A percentile compares a stretch with the other conserved stretches of the same genome.
Evolutionary conservation across 257 asterid genomes (phyloP).

Genomic region (Petrea volubilis): DNA sequence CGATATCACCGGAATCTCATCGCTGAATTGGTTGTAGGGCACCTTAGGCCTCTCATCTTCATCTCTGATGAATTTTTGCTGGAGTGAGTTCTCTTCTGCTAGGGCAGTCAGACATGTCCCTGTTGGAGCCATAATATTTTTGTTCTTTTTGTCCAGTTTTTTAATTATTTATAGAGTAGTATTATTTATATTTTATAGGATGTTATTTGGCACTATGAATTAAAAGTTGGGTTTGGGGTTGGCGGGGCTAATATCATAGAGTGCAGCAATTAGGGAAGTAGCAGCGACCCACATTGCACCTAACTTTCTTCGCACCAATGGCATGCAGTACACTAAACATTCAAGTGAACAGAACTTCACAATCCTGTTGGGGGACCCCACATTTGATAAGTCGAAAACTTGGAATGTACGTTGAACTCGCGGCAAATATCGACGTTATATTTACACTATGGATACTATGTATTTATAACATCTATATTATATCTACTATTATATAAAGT

Average conservation of each 20-base stretch:
- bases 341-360: too few relatives aligned
- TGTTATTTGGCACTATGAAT: too few relatives aligned
- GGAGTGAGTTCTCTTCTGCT: slow-evolving; percentile 39
- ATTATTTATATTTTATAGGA: too few relatives aligned
- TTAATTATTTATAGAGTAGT: too few relatives aligned
- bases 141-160: too few relatives aligned
- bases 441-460: too few relatives aligned
- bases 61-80: slow-evolving; percentile 62
- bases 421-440: too few relatives aligned
- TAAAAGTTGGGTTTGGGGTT: background rate
- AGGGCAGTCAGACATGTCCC: slow-evolving; percentile 40
- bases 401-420: too few relatives aligned
- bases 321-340: slow-evolving; percentile 22
- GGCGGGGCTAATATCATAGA: background rate
- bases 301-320: slow-evolving; percentile 11
- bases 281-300: background rate
- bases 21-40: slow-evolving; percentile 67
- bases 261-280: too few relatives aligned
- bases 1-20: slow-evolving; percentile 84
- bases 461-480: too few relatives aligned
- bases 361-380: background rate
- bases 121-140: slow-evolving; percentile 18
- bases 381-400: too few relatives aligned
- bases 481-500: too few relatives aligned
- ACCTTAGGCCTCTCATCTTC: slow-evolving; percentile 91